phyloP scores from a whole-genome alignment of 345 rosid species.

The Pistacia vera region DNA sequence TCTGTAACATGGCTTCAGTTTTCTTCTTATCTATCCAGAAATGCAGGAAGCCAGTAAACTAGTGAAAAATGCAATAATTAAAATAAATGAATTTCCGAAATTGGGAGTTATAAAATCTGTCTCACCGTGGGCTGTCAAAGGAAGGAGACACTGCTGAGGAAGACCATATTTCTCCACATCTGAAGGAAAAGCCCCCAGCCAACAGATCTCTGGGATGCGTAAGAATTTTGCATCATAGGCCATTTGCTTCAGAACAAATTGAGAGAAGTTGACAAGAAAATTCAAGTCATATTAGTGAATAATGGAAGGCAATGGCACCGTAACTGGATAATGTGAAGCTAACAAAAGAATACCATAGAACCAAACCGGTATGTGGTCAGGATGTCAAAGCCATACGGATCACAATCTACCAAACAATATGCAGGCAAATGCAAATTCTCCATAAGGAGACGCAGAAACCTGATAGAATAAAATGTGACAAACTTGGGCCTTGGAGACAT shows the following conservation, averaged over 20 bases:
- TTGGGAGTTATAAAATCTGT: background rate
- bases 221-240: conserved; percentile 82
- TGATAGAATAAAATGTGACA: conserved; percentile 25
- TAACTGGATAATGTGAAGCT: background rate
- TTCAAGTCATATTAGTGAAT: conserved; percentile 6
- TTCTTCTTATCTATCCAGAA: conserved; percentile 66
- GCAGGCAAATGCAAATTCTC: conserved; percentile 66
- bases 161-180: conserved; percentile 65
- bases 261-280: conserved; percentile 3
- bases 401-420: conserved; percentile 93
- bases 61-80: background rate
- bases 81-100: background rate
- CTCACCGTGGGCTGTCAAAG: conserved; percentile 79
- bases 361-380: conserved; percentile 88
- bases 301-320: background rate
- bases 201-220: conserved; percentile 62
- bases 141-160: conserved; percentile 71
- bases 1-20: conserved; percentile 63
- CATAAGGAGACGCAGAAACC: conserved; percentile 80
- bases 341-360: conserved; percentile 57
- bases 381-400: conserved; percentile 96
- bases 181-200: conserved; percentile 92
- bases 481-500: conserved; percentile 3
- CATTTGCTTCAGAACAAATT: conserved; percentile 61
- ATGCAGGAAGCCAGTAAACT: conserved; percentile 3